Evolutionary conservation across 2,329 filamentous ascomycete species (phyloP), one percentile per base, ranked within the genome.

Genomic region (Nothomitra cinnamomea): DNA sequence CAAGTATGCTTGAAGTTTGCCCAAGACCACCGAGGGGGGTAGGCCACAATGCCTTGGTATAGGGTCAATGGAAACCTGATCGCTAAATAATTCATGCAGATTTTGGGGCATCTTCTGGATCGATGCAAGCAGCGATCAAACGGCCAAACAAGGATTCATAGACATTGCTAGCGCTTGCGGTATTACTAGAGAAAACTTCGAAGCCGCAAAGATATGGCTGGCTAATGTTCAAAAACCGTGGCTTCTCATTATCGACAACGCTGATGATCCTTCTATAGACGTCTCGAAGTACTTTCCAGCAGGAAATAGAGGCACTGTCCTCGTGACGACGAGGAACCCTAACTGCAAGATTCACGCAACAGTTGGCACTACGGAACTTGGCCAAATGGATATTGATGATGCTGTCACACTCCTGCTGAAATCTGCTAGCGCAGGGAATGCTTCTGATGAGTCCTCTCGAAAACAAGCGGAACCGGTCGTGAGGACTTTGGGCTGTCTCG

Each of bases 271-370:
- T 4, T 53, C 61, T 0, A 45, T 65, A n/a, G 60, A 67, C 51
- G 61, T 63, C 53, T 57, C 59, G 48, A 56, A 52, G 21, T 67
- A 61, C 17, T 61, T 69, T 47, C 66, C 67, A 1, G 35, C 59
- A 7, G 63, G 65, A 2, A 60, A 59, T 22, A 56, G 58, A 52
- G 69, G 69, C 5, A 56, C 60, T 53, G 60, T 69, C 50, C 55
- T 70, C 1, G 59, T 71, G 5, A 71, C 69, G 0, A 68, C 65
- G n/a, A 58, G 67, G 28, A 67, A 68, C 50, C 63, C 60, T 1
- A 61, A 61, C 22, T 60, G 58, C 24, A 62, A 54, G 24, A 52
- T 52, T 12, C 58, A 66, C 58, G 65, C 61, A 2, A 67, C 57
- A 5, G 56, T 60, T 21, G 66, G 63, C 17, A 51, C 53, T 13